A percentile compares a stretch with the other conserved stretches of the same genome.
Conservation (phyloP, 208 protist species). For the Vickermania spadyakhi region DNA sequence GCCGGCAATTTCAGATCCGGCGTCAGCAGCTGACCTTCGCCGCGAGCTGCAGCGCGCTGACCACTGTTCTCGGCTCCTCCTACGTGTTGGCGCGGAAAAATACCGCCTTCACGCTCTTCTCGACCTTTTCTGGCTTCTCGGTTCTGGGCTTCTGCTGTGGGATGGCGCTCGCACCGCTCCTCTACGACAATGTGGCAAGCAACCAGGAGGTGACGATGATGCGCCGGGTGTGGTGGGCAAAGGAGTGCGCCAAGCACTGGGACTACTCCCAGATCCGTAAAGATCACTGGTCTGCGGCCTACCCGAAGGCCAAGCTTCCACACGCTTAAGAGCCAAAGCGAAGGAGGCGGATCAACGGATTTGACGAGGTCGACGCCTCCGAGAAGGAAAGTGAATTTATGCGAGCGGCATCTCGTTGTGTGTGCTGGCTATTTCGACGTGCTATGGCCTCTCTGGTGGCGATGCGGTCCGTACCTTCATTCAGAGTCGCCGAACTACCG, state of each 20-base stretch:
- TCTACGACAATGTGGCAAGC: slow-evolving; percentile 69
- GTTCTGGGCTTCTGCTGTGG: slow-evolving; percentile 79
- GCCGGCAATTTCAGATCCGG: slow-evolving; percentile 62
- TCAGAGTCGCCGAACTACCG: too few relatives aligned
- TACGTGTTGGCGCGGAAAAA: slow-evolving; percentile 65
- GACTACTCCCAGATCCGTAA: slow-evolving; percentile 76
- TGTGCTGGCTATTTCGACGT: too few relatives aligned
- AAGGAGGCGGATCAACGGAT: background rate
- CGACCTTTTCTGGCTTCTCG: slow-evolving; percentile 70
- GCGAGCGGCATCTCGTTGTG: too few relatives aligned
- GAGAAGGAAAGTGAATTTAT: too few relatives aligned
- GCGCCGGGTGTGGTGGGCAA: slow-evolving; percentile 89
- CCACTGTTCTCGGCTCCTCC: slow-evolving; percentile 40
- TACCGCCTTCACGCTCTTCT: slow-evolving; percentile 73
- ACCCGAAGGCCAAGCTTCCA: slow-evolving; percentile 49
- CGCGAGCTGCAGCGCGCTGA: slow-evolving; percentile 14
- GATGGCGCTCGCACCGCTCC: slow-evolving; percentile 45
- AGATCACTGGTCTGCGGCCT: slow-evolving; percentile 44
- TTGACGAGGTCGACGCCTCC: too few relatives aligned
- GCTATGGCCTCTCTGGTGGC: too few relatives aligned
- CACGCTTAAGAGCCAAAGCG: slow-evolving; percentile 25
- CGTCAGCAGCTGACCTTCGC: slow-evolving; percentile 75
- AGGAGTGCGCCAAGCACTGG: slow-evolving; percentile 87
- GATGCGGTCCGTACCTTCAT: too few relatives aligned
- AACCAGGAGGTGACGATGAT: slow-evolving; percentile 89